Conservation (phyloP, 208 protist genomes). For the Wallacemonas sp. region DNA sequence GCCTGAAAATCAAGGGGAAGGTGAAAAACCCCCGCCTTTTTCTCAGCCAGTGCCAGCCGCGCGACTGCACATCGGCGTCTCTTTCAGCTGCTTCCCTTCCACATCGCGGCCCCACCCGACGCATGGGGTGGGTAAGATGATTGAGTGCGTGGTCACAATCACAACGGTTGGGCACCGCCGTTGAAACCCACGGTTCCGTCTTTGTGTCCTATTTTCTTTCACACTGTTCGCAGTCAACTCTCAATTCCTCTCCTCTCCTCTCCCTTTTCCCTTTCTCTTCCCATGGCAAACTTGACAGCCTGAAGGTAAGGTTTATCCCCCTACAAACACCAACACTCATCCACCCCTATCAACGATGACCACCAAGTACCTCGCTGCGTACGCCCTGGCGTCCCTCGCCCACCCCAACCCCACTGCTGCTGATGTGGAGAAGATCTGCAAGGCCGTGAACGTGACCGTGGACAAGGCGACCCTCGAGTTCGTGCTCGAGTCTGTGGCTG, state of each 20-base stretch:
- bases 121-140: too few species aligned
- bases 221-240: neutral
- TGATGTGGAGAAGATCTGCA: slow-evolving; percentile 88
- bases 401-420: slow-evolving; percentile 70
- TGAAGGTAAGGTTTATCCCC: slow-evolving; percentile 16
- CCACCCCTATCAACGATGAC: slow-evolving; percentile 45
- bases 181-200: neutral
- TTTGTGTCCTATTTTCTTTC: neutral
- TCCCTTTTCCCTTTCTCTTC: neutral
- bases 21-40: too few species aligned
- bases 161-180: too few species aligned
- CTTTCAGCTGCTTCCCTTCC: too few species aligned
- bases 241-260: neutral
- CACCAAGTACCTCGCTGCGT: slow-evolving; percentile 93
- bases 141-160: too few species aligned
- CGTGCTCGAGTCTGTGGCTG: slow-evolving; percentile 73
- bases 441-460: slow-evolving; percentile 65
- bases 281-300: neutral
- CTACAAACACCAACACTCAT: neutral
- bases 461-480: slow-evolving; percentile 81
- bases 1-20: too few species aligned
- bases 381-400: slow-evolving; percentile 83
- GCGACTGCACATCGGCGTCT: too few species aligned
- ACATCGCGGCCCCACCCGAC: too few species aligned
- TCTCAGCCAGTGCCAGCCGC: too few species aligned